Base-by-base conservation (phyloP, 352 stramenopile genomes). In the Thalassiosira hispida region DNA sequence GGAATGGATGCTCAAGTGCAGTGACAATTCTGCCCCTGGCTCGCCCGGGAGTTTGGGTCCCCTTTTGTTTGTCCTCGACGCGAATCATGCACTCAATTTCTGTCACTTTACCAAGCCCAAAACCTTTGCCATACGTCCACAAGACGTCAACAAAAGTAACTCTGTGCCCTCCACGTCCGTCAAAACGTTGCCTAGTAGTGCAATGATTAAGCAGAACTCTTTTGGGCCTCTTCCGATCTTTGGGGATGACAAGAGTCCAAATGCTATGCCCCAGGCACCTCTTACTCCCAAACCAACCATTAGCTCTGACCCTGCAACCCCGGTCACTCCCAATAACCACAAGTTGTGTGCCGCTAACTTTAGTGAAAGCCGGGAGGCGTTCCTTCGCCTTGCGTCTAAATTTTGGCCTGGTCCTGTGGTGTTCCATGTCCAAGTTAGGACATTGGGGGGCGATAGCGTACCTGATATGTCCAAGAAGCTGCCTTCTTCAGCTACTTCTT, bases 341-440 rank as follows among this genome's bases (percentile, higher is more conserved):
- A 77, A 69, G 51, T 31, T 77, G 14, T 27, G 29, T 20, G 69
- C 69, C 22, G 69, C 51, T 14, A 77, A 47, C 25, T 77, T 77
- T 38, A 77, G 69, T 42, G 69, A 77, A 35, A 68, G 52, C 49
- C 51, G 61, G 8, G 69, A 77, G 47, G 69, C 59, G 25, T 77
- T 77, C 47, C 40, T 68, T 9, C 69, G 69, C 18, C 61, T 77
- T 11, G 59, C 69, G 11, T 70, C 60, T 1, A 77, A 65, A 14
- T 77, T 77, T 47, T 77, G 69, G 69, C 69, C 69, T 25, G 69
- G 69, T 14, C 69, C 69, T 1, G 35, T 77, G 31, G 51, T 71
- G 12, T 62, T 77, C 35, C 38, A 77, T 47, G 33, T 68, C n/a
- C 57, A 31, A 18, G 57, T 55, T 27, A 44, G 69, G 4, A 65